Conservation (phyloP, 371 early-diverging fungal species). For the Haplosporangium sp. region DNA sequence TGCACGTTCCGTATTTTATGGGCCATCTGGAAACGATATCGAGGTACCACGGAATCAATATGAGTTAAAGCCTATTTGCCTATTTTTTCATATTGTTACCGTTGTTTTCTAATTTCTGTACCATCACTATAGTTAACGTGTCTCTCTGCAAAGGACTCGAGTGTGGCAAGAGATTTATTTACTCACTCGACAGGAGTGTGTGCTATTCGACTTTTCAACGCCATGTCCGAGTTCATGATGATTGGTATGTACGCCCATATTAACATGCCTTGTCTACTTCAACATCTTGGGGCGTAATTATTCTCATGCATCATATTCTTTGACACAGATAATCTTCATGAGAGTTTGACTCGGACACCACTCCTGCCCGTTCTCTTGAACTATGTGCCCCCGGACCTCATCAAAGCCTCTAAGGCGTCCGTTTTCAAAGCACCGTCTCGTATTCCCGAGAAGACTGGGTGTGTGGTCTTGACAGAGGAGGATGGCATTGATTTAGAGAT, state of each 20-base stretch:
- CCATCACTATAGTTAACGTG: slow-evolving; percentile 55
- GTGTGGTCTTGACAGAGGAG: slow-evolving; percentile 54
- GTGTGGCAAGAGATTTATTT: slow-evolving; percentile 46
- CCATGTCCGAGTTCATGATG: slow-evolving; percentile 82
- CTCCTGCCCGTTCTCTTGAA: slow-evolving; percentile 63
- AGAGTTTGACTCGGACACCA: slow-evolving; percentile 58
- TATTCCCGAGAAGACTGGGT: slow-evolving; percentile 40
- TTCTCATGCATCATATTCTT: background rate
- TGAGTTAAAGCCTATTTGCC: background rate
- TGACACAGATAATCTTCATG: slow-evolving; percentile 61
- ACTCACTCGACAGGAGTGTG: slow-evolving; percentile 52
- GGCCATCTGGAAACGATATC: slow-evolving; percentile 64
- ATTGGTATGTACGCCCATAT: slow-evolving; percentile 53
- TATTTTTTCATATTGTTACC: background rate
- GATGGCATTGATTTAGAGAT: slow-evolving; percentile 61
- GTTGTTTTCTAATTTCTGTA: background rate
- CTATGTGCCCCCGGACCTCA: slow-evolving; percentile 32
- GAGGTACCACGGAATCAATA: slow-evolving; percentile 52
- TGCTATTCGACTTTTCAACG: slow-evolving; percentile 74
- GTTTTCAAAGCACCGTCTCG: slow-evolving; percentile 34
- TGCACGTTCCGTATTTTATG: slow-evolving; percentile 67
- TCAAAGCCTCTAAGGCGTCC: slow-evolving; percentile 19
- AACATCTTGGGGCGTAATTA: background rate
- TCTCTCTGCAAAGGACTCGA: slow-evolving; percentile 59
- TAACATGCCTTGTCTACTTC: background rate